Base-by-base conservation (phyloP, 2,329 filamentous ascomycete species). In the Orbilia oligospora region DNA sequence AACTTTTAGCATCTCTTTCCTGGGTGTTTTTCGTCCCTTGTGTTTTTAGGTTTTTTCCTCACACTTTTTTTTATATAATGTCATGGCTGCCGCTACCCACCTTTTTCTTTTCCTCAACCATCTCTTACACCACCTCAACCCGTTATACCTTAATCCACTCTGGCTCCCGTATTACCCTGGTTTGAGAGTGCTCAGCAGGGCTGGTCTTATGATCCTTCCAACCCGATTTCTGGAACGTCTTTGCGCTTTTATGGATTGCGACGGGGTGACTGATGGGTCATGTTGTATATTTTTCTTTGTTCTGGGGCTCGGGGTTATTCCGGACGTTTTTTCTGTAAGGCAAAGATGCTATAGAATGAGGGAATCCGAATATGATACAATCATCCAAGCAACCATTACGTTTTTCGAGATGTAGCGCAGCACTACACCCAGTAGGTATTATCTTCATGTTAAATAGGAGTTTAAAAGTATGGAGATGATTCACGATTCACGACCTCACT, bases 61-160 rank as follows among this genome's bases (percentile, higher is more conserved):
- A 61, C 56, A 20, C 30, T 58, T 58, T 56, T n/a, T 67, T 70
- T 78, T 78, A 78, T 78, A 78, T 78, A 78, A 78, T 78, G 75
- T 66, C 55, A 72, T 78, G 73, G 73, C 33, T 36, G 33, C 33
- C 33, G 33, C 55, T 58, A 58, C 61, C 75, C 46, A 75, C 55
- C 64, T 27, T 75, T 46, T 70, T 48, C 55, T 30, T 55, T 76
- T 70, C 30, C 55, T 53, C 51, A 46, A 56, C 41, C 24, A 24
- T 33, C 38, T 58, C n/a, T n/a, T 10, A 46, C 55, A 61, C 44
- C 56, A 61, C 56, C 36, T 61, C 56, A 18, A 41, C 66, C 41
- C 61, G 22, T 48, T 65, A 71, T 64, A 78, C 63, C 75, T 65
- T 78, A 78, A 77, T 71, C 67, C 73, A 58, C 36, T 61, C 53